Evolutionary conservation across 2,329 filamentous ascomycete genomes (phyloP), one percentile per base, ranked within the genome.

Genomic region (Paramyrothecium roridum): DNA sequence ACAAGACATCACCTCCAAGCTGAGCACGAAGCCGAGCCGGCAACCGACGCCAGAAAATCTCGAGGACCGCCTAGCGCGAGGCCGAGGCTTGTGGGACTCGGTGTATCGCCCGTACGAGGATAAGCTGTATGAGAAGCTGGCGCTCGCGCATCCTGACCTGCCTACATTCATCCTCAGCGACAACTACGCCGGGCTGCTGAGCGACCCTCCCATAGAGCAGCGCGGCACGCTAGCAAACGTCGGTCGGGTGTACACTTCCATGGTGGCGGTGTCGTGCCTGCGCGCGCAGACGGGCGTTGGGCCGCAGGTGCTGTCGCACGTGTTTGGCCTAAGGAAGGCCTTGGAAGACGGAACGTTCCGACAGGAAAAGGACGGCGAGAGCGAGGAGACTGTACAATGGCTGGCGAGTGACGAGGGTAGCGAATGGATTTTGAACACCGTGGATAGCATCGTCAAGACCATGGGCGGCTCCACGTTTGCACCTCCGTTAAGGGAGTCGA

Each of bases 251-350:
- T 73, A 91, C 58, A 95, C 90, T 0, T 88, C 84, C 53, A 71
- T 95, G 13, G 79, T 92, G 4, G 91, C 88, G 0, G 80, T 96
- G 30, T 80, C 89, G 6, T 92, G 89, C 64, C 69, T 96, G 68
- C 75, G 91, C 3, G 82, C 90, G 48, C 91, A 95, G 77, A 89
- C 88, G 11, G 91, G 91, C 1, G 91, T 95, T 0, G 91, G 86
- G 0, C 91, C 90, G 1, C 91, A 95, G 76, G 89, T 96, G 13
- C 73, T 89, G 19, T 91, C 87, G 61, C 91, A 96, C 71, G 80
- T 95, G 0, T 93, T 92, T 73, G 91, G 91, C 0, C 67, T 96
- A 71, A 74, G 88, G 56, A 95, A 95, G 76, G 89, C 85, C 1
- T 79, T 88, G 52, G 84, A 89, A 59, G 86, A 91, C 69, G 89